Conservation (phyloP, 371 early-diverging fungal genomes). For the Mortierella sp. region DNA sequence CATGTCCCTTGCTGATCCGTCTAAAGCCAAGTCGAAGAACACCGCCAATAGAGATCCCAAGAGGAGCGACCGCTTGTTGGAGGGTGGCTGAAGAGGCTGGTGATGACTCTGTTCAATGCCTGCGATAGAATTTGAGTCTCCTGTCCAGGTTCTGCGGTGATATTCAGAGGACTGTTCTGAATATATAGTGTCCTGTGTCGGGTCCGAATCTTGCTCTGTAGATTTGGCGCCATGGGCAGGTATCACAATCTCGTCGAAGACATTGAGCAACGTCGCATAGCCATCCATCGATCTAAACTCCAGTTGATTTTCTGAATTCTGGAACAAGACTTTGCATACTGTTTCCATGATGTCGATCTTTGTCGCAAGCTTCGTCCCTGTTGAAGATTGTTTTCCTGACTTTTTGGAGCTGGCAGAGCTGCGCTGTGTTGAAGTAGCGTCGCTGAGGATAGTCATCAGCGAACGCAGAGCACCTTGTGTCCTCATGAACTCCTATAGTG, state of each 20-base stretch:
- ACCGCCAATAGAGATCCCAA: conserved; percentile 46
- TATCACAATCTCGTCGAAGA: conserved; percentile 51
- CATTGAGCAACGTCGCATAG: conserved; percentile 45
- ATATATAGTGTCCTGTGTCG: neutral
- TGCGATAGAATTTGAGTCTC: neutral
- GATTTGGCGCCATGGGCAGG: conserved; percentile 7
- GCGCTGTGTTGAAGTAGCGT: conserved; percentile 13
- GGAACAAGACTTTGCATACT: conserved; percentile 55
- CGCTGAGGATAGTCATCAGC: conserved; percentile 48
- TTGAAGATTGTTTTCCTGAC: conserved; percentile 12
- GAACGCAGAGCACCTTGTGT: conserved; percentile 54
- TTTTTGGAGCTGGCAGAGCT: conserved; percentile 7
- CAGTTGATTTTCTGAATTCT: conserved; percentile 51
- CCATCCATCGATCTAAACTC: conserved; percentile 56
- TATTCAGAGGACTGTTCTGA: neutral
- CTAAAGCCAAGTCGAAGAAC: conserved; percentile 52
- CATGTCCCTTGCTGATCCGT: conserved; percentile 51
- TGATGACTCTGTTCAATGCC: neutral
- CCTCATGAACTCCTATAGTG: conserved; percentile 53
- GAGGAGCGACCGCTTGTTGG: conserved; percentile 33
- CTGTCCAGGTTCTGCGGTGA: conserved; percentile 1
- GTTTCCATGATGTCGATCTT: conserved; percentile 58
- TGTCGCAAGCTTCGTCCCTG: conserved; percentile 43
- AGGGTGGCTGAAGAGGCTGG: too few relatives aligned
- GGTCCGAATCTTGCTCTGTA: neutral